Conservation (phyloP, 1,139 yeast genomes). For the Taphrina wiesneri region DNA sequence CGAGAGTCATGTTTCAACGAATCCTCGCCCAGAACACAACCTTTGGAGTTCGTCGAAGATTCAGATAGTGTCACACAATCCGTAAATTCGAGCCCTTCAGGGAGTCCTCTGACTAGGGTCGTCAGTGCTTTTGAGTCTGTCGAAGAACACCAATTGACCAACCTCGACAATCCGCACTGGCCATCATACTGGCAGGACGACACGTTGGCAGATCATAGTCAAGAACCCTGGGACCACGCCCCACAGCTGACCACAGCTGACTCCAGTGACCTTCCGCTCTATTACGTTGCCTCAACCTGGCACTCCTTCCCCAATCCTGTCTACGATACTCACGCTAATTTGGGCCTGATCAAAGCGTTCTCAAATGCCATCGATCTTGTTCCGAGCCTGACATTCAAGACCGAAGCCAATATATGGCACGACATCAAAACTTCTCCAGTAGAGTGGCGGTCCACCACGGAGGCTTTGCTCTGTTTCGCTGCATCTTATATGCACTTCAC, state of each 20-base stretch:
- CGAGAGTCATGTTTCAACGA: not conserved
- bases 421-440: not conserved
- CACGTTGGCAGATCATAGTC: not conserved
- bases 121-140: not conserved
- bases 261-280: not conserved
- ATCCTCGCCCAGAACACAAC: constrained; percentile 3
- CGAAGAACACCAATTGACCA: not conserved
- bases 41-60: not conserved
- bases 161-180: not conserved
- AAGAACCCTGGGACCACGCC: not conserved
- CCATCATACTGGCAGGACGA: not conserved
- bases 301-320: not conserved
- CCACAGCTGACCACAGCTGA: not conserved
- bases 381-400: constrained; percentile 13
- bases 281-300: not conserved
- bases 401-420: constrained; percentile 11
- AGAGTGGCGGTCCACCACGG: not conserved
- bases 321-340: not conserved
- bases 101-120: not conserved
- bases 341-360: not conserved
- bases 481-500: constrained; percentile 22
- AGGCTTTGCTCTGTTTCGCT: constrained; percentile 14
- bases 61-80: not conserved
- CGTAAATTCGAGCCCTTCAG: not conserved
- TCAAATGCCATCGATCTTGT: not conserved